Base-by-base conservation (phyloP, 2,329 filamentous ascomycete genomes). In the Phoma herbarum region DNA sequence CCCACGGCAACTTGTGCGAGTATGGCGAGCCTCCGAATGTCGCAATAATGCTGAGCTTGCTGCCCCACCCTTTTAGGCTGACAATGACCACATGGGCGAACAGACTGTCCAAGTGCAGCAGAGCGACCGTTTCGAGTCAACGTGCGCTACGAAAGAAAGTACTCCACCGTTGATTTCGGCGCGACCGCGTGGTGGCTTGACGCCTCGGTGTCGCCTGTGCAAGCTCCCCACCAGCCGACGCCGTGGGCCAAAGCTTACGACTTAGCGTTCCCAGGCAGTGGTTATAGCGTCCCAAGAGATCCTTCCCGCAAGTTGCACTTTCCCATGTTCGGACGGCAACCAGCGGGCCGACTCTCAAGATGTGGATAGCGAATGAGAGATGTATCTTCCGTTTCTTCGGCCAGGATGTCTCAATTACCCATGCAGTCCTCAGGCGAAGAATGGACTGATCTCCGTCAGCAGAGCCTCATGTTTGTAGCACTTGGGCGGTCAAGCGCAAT, bases 401-500 rank as follows among this genome's bases (percentile, higher is more conserved):
- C 54, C 20, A 52, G 52, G 45, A 52, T 52, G 41, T 43, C 23
- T 44, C 18, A 16, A 23, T n/a, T 23, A 22, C 5, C 51, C 20
- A 29, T 59, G 39, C 42, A 52, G 22, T 42, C 43, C 45, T 50
- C 51, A 52, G 28, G 20, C 26, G 26, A 50, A 11, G 35, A 31
- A 41, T 63, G 56, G 60, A 59, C 53, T 65, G 55, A 51, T 53
- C 33, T 59, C 44, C 44, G 60, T 46, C 29, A 59, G 46, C 66
- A 64, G 65, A 70, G 66, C 65, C 66, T 67, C 64, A 68, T 53
- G 49, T 37, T 14, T 16, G n/a, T 56, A 39, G 39, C 42, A 23
- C 26, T 31, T 25, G 25, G 26, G 26, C 51, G 26, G 29, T 28
- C 37, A 42, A 49, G 45, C 37, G 44, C 56, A 47, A 51, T 61